phyloP scores from a whole-genome alignment of 108 stramenopile species.

The Phaeodactylum tricornutum region DNA sequence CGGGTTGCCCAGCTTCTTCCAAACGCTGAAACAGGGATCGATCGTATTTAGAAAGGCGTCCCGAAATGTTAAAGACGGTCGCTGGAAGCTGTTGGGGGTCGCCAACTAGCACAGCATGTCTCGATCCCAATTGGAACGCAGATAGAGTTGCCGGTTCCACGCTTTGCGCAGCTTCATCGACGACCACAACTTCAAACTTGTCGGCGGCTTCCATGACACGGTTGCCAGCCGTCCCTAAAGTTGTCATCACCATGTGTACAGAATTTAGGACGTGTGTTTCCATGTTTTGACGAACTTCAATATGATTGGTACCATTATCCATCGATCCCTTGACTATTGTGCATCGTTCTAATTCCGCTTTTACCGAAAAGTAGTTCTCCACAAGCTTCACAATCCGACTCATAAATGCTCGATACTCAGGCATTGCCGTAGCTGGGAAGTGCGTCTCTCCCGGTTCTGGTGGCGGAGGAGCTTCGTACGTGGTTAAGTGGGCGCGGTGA shows the following conservation, averaged over 20 bases:
- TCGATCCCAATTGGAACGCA: conserved; percentile 82
- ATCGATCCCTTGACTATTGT: conserved; percentile 35
- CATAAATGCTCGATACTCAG: conserved; percentile 64
- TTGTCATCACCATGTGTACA: conserved; percentile 94
- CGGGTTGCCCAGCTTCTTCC: conserved; percentile 85
- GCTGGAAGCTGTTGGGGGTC: conserved; percentile 98
- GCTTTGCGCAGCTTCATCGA: conserved; percentile 98
- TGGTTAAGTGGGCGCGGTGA: conserved; percentile 70
- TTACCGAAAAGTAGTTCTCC: conserved; percentile 57
- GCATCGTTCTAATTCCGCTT: conserved; percentile 53
- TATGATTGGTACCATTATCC: conserved; percentile 26
- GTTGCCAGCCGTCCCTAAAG: conserved; percentile 88
- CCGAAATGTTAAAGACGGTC: conserved; percentile 86
- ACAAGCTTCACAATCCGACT: conserved; percentile 63
- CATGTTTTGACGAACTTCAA: conserved; percentile 41
- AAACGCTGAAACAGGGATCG: conserved; percentile 94
- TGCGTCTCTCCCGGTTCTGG: conserved; percentile 65
- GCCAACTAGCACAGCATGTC: conserved; percentile 89
- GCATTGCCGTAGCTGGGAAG: conserved; percentile 55
- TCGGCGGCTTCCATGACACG: conserved; percentile 66
- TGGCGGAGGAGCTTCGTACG: conserved; percentile 70
- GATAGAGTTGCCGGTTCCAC: conserved; percentile 92
- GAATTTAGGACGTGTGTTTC: conserved; percentile 80
- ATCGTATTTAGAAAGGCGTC: conserved; percentile 77
- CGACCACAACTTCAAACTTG: conserved; percentile 93